Percentiles rank a stretch among this genome's conserved stretches.
Conservation (phyloP, 140 eudicot species). For the Senecio squalidus region DNA sequence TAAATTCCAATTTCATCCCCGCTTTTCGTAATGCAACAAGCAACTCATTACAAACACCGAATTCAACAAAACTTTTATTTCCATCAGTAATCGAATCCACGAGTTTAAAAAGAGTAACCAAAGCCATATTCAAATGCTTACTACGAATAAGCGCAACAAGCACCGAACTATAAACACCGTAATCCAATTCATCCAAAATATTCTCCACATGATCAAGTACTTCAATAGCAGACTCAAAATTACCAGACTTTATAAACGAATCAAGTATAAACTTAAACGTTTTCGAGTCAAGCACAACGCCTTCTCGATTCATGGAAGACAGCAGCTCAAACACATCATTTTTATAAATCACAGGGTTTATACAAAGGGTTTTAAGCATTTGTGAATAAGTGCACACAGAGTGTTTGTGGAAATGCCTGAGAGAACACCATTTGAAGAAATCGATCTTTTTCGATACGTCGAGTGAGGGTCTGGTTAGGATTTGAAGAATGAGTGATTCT, state of each 20-base stretch:
- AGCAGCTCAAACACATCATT: slow-evolving; percentile 45
- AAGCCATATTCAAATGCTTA: slow-evolving; percentile 44
- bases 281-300: slow-evolving; percentile 49
- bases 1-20: slow-evolving; percentile 51
- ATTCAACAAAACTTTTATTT: slow-evolving; percentile 24
- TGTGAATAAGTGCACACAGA: slow-evolving; percentile 52
- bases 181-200: slow-evolving; percentile 30
- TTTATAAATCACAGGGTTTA: slow-evolving; percentile 29
- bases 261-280: slow-evolving; percentile 64
- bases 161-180: slow-evolving; percentile 52
- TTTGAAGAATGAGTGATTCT: slow-evolving; percentile 52
- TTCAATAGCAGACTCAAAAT: slow-evolving; percentile 52
- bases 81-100: slow-evolving; percentile 31
- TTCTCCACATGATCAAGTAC: slow-evolving; percentile 54
- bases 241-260: slow-evolving; percentile 54
- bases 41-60: slow-evolving; percentile 65
- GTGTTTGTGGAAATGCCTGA: slow-evolving; percentile 62
- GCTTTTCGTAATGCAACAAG: slow-evolving; percentile 64
- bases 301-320: slow-evolving; percentile 50
- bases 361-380: slow-evolving; percentile 47
- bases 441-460: slow-evolving; percentile 49
- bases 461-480: slow-evolving; percentile 47
- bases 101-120: slow-evolving; percentile 52
- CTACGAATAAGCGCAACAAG: slow-evolving; percentile 64
- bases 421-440: slow-evolving; percentile 77